Base-by-base conservation (phyloP, 345 rosid genomes). In the Populus pruinosa region DNA sequence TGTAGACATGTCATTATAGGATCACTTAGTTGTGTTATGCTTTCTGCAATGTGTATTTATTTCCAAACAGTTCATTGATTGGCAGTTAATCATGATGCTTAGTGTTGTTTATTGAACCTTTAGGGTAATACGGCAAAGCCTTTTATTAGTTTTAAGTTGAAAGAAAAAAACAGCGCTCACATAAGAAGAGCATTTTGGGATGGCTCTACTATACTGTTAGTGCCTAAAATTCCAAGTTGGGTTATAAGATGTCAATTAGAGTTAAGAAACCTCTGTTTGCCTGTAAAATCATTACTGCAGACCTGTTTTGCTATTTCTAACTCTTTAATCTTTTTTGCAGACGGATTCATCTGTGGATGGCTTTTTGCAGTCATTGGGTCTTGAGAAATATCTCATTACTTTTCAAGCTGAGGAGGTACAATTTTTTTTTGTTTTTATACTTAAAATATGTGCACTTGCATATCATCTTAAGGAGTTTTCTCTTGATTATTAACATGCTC, bases 331-430 rank as follows among this genome's bases (percentile, higher is more conserved):
- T 81, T 78, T 75, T 44, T n/a, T 83, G 87, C 95, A 96, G 97
- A 90, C 84, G 69, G 94, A 86, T 77, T 73, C 82, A 38, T 86
- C 93, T 4, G 88, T 96, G 73, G 97, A 93, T 79, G 82, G 86
- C 81, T 96, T 96, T 80, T 85, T 96, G 82, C 90, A 79, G 80
- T 96, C 98, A 11, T 76, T 96, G 87, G 97, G 93, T 79, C 92
- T 96, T 14, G 98, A 93, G 81, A 96, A 93, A 69, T 96, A 96
- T 80, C 85, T 90, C 0, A 93, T 94, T 70, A 88, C 92, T 70
- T 96, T 96, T 82, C 97, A 93, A 83, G 99, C 91, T 49, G 99
- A 96, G 87, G 99, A 96, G 83, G 99, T 96, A 86, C 67, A 86
- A 75, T 16, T 0, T 67, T 0, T 67, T 77, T 75, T 75, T 70